These are phyloP conservation scores for Haplosporangium gracile DNA, from an alignment of 192 early-diverging fungal genomes.

Conservation along the genomic window DNA sequence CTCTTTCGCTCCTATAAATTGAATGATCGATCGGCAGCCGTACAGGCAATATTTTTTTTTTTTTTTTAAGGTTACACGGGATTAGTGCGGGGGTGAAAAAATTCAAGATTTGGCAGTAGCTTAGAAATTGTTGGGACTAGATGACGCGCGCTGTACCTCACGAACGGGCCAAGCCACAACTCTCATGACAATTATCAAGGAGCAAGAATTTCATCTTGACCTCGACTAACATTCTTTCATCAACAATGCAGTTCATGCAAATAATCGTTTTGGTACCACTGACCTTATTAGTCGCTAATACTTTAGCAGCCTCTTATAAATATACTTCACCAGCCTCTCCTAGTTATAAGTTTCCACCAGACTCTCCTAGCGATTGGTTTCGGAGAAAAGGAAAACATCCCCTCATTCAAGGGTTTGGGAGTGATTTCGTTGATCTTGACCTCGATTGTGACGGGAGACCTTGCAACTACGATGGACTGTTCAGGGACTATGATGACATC, in stretches of 20 bases:
- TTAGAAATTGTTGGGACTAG: too few species aligned
- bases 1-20: too few species aligned
- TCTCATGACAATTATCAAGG: too few species aligned
- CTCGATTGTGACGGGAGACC: neutral
- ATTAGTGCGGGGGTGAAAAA: too few species aligned
- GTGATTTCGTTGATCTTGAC: neutral
- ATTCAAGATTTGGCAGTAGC: too few species aligned
- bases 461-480: neutral
- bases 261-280: neutral
- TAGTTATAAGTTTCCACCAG: neutral
- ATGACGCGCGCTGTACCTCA: too few species aligned
- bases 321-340: conserved; percentile 1
- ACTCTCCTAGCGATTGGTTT: conserved; percentile 1
- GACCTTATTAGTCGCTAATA: neutral
- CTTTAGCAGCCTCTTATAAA: conserved; percentile 1
- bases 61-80: too few species aligned
- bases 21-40: too few species aligned
- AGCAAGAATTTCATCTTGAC: too few species aligned
- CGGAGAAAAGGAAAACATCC: conserved; percentile 1
- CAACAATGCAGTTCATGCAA: neutral
- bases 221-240: neutral
- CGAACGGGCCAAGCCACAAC: too few species aligned
- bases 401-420: neutral
- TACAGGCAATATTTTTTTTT: too few species aligned
- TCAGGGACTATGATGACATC: neutral